Base-by-base conservation (phyloP, 768 basidiomycete genomes). In the Pholiota molesta region DNA sequence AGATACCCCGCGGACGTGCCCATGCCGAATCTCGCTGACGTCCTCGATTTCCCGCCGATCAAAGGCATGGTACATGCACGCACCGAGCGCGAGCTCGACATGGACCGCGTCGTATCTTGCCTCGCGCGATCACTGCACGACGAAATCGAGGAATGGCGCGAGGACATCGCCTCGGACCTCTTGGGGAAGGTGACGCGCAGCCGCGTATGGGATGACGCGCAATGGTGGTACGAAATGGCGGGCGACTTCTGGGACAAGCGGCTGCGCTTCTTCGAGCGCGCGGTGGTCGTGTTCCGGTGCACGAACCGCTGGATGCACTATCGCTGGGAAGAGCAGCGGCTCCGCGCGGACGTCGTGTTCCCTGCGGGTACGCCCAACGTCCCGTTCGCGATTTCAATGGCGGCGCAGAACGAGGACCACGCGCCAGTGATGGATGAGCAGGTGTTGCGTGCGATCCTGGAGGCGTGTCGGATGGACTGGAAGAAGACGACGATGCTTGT, bases 211-310 rank as follows among this genome's bases (percentile, higher is more conserved):
- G 13, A 39, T 4, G 42, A 44, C 3, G 42, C 42, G 7, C 16
- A 29, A 14, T 14, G n/a, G 54, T 7, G 39, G 5, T 33, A 14
- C 16, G 1, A 19, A 6, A 33, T 44, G 21, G 59, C 28, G 9
- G 13, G 29, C 26, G 21, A 49, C 14, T 37, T 3, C 17, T 21
- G 23, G 47, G 14, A 11, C 28, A 7, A 23, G 44, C 28, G 19
- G 13, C 17, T 33, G 21, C 21, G 19, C 10, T 52, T 53, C 28
- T 42, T 69, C 21, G 42, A 63, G 42, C 66, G 70, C 2, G 76
- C 74, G 7, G 60, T 62, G 14, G 69, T 69, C 28, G 75, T 77
- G 26, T 75, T 77, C 58, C 63, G 59, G 1, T 77, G 76, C 59
- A 68, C 45, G 14, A 45, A 58, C 7, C 6, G 21, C 2, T 9